Conservation (phyloP, 352 stramenopile species). For the Phytophthora syringae region DNA sequence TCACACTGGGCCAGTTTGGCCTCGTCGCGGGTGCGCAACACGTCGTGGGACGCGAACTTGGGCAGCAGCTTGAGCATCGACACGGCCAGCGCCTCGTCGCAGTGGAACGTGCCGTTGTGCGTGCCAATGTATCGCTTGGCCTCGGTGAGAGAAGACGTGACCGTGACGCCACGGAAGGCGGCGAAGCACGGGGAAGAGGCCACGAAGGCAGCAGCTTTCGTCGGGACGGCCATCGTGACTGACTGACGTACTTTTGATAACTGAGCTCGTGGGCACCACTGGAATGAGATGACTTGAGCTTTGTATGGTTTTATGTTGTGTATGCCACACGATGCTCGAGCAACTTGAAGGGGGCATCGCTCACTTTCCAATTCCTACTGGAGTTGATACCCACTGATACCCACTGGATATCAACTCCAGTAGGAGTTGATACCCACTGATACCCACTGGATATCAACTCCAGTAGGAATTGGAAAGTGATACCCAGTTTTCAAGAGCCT, state of each 20-base stretch:
- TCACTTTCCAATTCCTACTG: slow-evolving; percentile 34
- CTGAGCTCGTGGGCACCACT: slow-evolving; percentile 18
- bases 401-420: too few relatives aligned
- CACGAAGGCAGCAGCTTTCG: slow-evolving; percentile 71
- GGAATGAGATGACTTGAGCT: too few relatives aligned
- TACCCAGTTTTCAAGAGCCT: slow-evolving; percentile 7
- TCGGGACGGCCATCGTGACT: slow-evolving; percentile 63
- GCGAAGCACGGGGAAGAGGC: slow-evolving; percentile 63
- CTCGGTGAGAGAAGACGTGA: slow-evolving; percentile 53
- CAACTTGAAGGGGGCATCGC: too few relatives aligned
- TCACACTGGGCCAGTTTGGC: slow-evolving; percentile 92
- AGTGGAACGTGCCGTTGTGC: slow-evolving; percentile 98
- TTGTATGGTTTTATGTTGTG: too few relatives aligned
- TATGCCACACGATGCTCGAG: too few relatives aligned
- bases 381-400: slow-evolving; percentile 30
- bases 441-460: slow-evolving; percentile 30
- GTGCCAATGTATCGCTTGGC: slow-evolving; percentile 95
- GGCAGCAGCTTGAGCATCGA: slow-evolving; percentile 96
- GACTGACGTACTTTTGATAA: slow-evolving; percentile 1
- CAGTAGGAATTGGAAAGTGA: slow-evolving; percentile 34
- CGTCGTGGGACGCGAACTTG: slow-evolving; percentile 84
- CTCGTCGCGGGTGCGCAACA: slow-evolving; percentile 91
- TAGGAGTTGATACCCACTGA: too few relatives aligned
- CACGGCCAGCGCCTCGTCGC: slow-evolving; percentile 97
- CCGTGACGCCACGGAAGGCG: slow-evolving; percentile 59